phyloP scores from a whole-genome alignment of 2,329 filamentous ascomycete genomes.

The Coleophoma cylindrospora region DNA sequence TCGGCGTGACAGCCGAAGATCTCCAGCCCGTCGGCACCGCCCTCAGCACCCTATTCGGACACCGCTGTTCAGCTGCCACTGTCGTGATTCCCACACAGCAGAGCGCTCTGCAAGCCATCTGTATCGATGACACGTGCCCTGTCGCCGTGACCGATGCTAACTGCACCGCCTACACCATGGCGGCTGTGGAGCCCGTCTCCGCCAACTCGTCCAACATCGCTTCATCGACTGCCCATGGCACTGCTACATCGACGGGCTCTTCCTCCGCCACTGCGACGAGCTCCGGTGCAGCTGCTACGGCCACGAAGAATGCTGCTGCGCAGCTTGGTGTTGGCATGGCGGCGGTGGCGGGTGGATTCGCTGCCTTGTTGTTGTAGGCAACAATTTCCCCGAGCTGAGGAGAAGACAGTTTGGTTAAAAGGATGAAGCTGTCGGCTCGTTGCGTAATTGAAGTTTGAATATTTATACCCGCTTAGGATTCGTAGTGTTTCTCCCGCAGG shows the following conservation, averaged over 20 bases:
- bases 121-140: conserved; percentile 45
- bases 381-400: too few relatives aligned
- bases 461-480: too few relatives aligned
- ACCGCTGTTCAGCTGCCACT: conserved; percentile 42
- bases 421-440: too few relatives aligned
- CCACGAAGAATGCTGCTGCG: conserved; percentile 7
- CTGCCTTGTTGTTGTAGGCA: conserved; percentile 13
- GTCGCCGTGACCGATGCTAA: conserved; percentile 34
- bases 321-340: conserved; percentile 10
- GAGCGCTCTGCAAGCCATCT: conserved; percentile 48
- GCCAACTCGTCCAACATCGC: conserved; percentile 8
- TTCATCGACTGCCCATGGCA: not conserved
- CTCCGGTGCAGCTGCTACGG: not conserved
- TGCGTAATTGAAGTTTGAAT: too few relatives aligned
- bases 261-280: not conserved
- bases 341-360: conserved; percentile 12
- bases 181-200: conserved; percentile 5
- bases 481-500: too few relatives aligned
- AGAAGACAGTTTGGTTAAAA: too few relatives aligned
- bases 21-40: conserved; percentile 40
- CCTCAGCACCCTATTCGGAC: conserved; percentile 45
- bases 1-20: conserved; percentile 52
- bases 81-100: conserved; percentile 39
- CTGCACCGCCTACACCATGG: conserved; percentile 39
- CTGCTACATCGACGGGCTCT: not conserved